Percentiles rank a stretch among this genome's conserved stretches.
Conservation (phyloP, 2,329 filamentous ascomycete genomes). For the Elsinoe australis region DNA sequence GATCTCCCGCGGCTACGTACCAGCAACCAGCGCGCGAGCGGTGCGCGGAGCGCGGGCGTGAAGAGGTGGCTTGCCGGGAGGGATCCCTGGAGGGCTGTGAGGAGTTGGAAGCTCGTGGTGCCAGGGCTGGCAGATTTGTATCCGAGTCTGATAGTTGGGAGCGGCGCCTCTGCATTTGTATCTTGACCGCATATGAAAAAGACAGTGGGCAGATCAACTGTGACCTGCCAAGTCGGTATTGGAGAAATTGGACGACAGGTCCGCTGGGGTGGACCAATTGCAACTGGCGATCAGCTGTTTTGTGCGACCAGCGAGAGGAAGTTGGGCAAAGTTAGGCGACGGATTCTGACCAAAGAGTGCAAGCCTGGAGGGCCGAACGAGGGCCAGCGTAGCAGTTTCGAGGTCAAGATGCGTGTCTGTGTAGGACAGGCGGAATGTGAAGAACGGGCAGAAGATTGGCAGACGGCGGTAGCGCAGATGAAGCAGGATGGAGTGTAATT, state of each 20-base stretch:
- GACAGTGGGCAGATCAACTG: constrained; percentile 16
- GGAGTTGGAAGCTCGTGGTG: constrained; percentile 23
- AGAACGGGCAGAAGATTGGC: not conserved
- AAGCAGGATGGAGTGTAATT: no score
- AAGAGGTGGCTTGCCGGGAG: constrained; percentile 16
- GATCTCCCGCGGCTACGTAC: constrained; percentile 29
- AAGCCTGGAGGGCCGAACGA: no score
- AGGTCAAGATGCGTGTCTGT: not conserved
- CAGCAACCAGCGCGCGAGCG: constrained; percentile 49
- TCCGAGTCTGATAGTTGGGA: constrained; percentile 21
- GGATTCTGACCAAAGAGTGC: no score
- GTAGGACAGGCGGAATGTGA: not conserved
- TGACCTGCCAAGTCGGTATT: constrained; percentile 16
- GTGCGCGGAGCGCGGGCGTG: constrained; percentile 42
- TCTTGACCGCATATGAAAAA: constrained; percentile 15
- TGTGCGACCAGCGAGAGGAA: not conserved
- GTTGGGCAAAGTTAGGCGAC: constrained; percentile 14
- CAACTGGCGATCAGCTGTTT: not conserved
- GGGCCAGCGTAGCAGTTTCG: no score
- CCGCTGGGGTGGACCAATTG: not conserved
- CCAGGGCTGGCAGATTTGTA: constrained; percentile 30
- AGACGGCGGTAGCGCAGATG: no score
- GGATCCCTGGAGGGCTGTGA: constrained; percentile 14
- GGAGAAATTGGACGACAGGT: not conserved
- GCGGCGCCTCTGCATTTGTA: constrained; percentile 20